Base-by-base conservation (phyloP, 306 rosid genomes). In the Sphenostylis stenocarpa region DNA sequence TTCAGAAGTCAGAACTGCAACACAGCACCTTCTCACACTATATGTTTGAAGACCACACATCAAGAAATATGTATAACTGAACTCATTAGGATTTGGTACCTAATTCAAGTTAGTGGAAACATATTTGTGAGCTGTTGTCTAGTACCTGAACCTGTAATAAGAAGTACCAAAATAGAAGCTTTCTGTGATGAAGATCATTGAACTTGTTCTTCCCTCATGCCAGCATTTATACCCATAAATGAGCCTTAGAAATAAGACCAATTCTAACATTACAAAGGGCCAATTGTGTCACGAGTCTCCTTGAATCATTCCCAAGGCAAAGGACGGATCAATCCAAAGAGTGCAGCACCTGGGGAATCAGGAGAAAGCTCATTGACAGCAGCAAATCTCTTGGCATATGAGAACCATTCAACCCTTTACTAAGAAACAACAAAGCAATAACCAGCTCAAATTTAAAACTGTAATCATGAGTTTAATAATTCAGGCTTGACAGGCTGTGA, bases 401-500 rank as follows among this genome's bases (percentile, higher is more conserved):
- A 83, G 75, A 81, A 83, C 20, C 77, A 75, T 70, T 83, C 82
- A 79, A 75, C 68, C 53, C 70, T 71, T 64, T 75, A 57, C 75
- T 80, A 73, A 75, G 88, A 87, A 33, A 88, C 86, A 83, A 87
- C 73, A 88, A 84, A 82, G 86, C 77, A 77, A 74, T 55, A 55
- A 21, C 33, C 72, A 49, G 43, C 76, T 73, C 77, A 63, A 53
- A 48, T 9, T 65, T 73, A 67, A 78, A 82, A 80, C 51, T 77
- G 29, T 71, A 89, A 85, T 81, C 84, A 75, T 75, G 80, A 80
- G 64, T 68, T 85, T 91, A 89, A 92, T 92, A 89, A 95, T 92
- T 95, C 31, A 82, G 87, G 75, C 69, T 76, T 89, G 97, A 93
- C 97, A 95, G 98, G 85, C 97, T 95, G 98, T 90, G 91, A 79